phyloP scores from a whole-genome alignment of 2,329 filamentous ascomycete genomes.

The Sphaerulina musiva region DNA sequence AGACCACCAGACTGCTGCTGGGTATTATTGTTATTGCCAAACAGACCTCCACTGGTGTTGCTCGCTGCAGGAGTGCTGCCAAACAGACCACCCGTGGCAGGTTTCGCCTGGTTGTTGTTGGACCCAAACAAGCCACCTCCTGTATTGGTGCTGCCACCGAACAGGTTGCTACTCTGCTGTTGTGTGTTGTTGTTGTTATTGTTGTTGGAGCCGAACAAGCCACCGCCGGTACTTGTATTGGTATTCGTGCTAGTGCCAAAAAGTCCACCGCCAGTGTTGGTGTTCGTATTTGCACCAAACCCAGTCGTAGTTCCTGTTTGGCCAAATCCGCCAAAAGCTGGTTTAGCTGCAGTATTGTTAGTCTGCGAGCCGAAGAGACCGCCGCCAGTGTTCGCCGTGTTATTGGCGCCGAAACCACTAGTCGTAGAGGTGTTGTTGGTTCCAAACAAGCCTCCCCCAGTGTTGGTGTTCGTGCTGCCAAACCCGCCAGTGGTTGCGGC shows the following conservation, averaged over 20 bases:
- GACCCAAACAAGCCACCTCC: slow-evolving; percentile 31
- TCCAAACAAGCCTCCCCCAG: slow-evolving; percentile 21
- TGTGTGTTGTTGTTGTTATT: slow-evolving; percentile 10
- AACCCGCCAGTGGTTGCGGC: slow-evolving; percentile 19
- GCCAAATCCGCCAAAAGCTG: slow-evolving; percentile 21
- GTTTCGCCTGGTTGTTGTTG: slow-evolving; percentile 11
- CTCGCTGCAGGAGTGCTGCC: slow-evolving; percentile 30
- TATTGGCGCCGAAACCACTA: slow-evolving; percentile 12
- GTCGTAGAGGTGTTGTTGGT: slow-evolving; percentile 12
- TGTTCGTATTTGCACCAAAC: slow-evolving; percentile 22
- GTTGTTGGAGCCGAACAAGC: slow-evolving; percentile 26
- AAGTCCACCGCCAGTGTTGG: slow-evolving; percentile 19
- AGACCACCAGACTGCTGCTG: slow-evolving; percentile 19
- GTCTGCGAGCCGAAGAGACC: slow-evolving; percentile 12
- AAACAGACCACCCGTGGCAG: slow-evolving; percentile 33
- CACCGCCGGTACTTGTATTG: slow-evolving; percentile 21
- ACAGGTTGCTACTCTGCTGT: slow-evolving; percentile 27
- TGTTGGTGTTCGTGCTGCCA: slow-evolving; percentile 17
- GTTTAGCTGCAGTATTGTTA: slow-evolving; percentile 7
- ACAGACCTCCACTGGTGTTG: slow-evolving; percentile 28
- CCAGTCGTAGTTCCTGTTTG: slow-evolving; percentile 13
- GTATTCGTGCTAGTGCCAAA: slow-evolving; percentile 17
- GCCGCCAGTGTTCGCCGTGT: slow-evolving; percentile 14
- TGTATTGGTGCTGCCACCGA: slow-evolving; percentile 37
- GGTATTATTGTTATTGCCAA: slow-evolving; percentile 22